These are phyloP conservation scores for Leishmania mexicana DNA, from an alignment of 208 protist species.

Conservation along the genomic window DNA sequence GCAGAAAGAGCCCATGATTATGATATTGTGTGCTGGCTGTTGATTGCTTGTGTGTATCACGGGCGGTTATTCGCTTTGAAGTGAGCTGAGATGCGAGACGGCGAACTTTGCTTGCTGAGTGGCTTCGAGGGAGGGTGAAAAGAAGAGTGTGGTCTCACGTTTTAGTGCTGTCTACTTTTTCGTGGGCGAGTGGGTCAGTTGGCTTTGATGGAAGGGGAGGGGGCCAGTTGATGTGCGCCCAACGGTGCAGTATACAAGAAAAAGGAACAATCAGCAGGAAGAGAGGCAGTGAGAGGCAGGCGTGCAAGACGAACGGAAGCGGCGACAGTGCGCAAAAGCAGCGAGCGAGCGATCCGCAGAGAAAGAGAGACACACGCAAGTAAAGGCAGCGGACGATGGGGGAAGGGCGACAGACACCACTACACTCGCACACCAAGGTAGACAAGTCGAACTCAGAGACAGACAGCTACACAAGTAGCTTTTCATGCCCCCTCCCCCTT, in stretches of 20 bases:
- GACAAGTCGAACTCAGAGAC: background rate
- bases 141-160: background rate
- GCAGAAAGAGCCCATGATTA: conserved; percentile 12
- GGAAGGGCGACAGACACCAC: background rate
- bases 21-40: background rate
- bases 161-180: background rate
- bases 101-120: background rate
- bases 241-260: background rate
- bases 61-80: background rate
- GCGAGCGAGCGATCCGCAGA: background rate
- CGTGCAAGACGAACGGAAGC: background rate
- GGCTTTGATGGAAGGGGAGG: background rate
- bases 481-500: background rate
- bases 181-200: background rate
- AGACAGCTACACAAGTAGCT: background rate
- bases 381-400: background rate
- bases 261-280: background rate
- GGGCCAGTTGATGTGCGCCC: background rate
- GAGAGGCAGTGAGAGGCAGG: background rate
- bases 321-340: background rate
- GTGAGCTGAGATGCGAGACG: background rate
- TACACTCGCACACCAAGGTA: background rate
- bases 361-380: background rate
- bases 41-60: background rate
- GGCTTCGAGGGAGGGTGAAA: background rate